Evolutionary conservation across 495 filamentous ascomycete species (phyloP).

Genomic region (Cercophora sp.): DNA sequence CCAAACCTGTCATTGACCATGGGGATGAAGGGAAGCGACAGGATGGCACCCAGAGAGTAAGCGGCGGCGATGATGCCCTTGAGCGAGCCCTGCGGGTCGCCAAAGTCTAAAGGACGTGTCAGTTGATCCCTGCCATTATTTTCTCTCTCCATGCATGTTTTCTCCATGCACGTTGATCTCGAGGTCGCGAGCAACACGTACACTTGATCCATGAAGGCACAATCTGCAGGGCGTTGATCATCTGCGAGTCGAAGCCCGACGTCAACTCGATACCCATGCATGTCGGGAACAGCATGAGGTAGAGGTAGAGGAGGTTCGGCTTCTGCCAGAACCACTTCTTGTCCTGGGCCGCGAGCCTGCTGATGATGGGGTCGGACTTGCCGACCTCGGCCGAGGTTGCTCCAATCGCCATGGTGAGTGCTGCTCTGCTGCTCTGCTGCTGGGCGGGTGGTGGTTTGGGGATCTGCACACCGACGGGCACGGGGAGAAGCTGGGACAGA

Average conservation of each 20-base stretch:
- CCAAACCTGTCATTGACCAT: slow-evolving; percentile 56
- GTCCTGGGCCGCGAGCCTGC: slow-evolving; percentile 47
- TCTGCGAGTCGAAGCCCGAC: slow-evolving; percentile 66
- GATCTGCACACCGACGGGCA: background rate
- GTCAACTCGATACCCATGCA: slow-evolving; percentile 71
- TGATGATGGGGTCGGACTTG: slow-evolving; percentile 43
- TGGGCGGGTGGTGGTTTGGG: background rate
- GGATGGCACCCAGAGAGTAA: slow-evolving; percentile 54
- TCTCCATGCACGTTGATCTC: background rate
- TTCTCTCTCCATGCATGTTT: too few relatives aligned
- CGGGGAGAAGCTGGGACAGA: background rate
- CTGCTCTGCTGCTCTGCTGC: background rate
- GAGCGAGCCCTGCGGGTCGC: slow-evolving; percentile 34
- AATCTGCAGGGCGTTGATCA: slow-evolving; percentile 67
- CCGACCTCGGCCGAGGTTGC: slow-evolving; percentile 15
- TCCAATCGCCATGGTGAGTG: slow-evolving; percentile 18
- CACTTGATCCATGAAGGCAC: slow-evolving; percentile 52
- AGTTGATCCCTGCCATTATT: slow-evolving; percentile 3
- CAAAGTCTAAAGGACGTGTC: slow-evolving; percentile 40
- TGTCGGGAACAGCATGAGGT: slow-evolving; percentile 58
- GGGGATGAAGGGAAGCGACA: slow-evolving; percentile 55
- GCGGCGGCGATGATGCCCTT: slow-evolving; percentile 45
- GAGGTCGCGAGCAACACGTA: slow-evolving; percentile 20
- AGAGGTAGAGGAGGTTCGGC: slow-evolving; percentile 55
- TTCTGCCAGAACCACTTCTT: slow-evolving; percentile 57